Evolutionary conservation across 352 stramenopile genomes (phyloP), one percentile per base, ranked within the genome.

Genomic region (Hyaloperonospora brassicae): DNA sequence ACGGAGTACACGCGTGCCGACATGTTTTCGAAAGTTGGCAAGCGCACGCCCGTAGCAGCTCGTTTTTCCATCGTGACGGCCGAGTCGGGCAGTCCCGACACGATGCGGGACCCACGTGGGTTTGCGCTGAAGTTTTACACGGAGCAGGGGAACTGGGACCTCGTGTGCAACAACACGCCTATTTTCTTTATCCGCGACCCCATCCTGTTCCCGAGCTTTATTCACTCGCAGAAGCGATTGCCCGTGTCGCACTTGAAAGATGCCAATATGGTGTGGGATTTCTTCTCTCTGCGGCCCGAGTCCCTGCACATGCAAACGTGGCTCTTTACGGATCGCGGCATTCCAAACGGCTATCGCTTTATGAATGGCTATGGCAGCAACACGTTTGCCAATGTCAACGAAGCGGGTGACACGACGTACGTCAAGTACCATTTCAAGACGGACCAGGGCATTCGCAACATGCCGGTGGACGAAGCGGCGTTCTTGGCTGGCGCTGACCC

Each of bases 101-200:
- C 87, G 17, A 83, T 70, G 14, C 84, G 90, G 9, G 89, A 97
- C 56, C 84, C 86, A 2, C 72, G 90, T 17, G 90, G 90, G 2
- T 97, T 97, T 61, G 86, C 90, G 3, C 73, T 97, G 38, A 97
- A 97, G 67, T 96, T 97, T 54, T 96, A 97, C 74, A 96, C 87
- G 30, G 81, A 96, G 52, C 87, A 97, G 46, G 90, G 90, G 24
- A 96, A 97, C 66, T 97, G 89, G 84, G 90, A 97, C 65, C 51
- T 97, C 13, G 88, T 97, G 39, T 89, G 87, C 25, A 96, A 96
- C 76, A 97, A 97, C 69, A 96, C 88, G 51, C 90, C 90, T 8
- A 87, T 97, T 39, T 97, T 97, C 64, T 97, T 97, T 62, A 90
- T 50, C 25, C 44, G 44, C 24, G 44, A 50, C 21, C 44, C 44